Evolutionary conservation across 257 asterid species (phyloP), one percentile per base, ranked within the genome.

Genomic region (Scutellaria barbata): DNA sequence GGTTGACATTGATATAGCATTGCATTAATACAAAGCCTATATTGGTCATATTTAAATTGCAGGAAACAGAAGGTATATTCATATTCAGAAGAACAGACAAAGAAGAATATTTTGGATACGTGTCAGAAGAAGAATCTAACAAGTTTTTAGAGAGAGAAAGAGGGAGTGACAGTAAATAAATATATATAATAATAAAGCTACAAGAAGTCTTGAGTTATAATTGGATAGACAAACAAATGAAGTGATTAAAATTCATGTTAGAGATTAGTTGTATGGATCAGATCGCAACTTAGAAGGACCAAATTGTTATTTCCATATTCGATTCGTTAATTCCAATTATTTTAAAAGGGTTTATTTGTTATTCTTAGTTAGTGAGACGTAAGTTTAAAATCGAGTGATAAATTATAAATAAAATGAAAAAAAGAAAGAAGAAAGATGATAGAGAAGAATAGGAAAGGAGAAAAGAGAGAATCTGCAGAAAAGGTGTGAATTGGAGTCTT

Each of bases 401-500:
- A 4, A 30, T 30, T 1, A 30, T 2, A 30, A 30, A 4, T 2
- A 0, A 4, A 68, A 17, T 10, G n/a, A 53, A 30, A 42, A 58
- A 22, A 16, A 39, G 53, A 30, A 57, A 18, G 64, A 75, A 48
- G 39, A 63, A 22, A 63, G 14, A 12, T 12, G 33, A 57, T 9
- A 69, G 68, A 78, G 43, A 58, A 55, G 74, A 45, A 57, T 9
- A 20, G 37, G 74, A 56, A 48, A 75, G 54, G 30, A 12, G 48
- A 39, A 65, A 8, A 63, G 78, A 76, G 79, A 84, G 96, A 85
- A 92, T 93, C 89, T 74, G 79, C 58, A 78, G 69, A 86, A 90
- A 90, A 89, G 95, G 86, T 70, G 83, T 72, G 89, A 71, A 76
- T 85, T 87, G 97, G 95, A 90, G 97, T 76, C 85, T 93, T 93